phyloP scores from a whole-genome alignment of 768 basidiomycete genomes.

The Psilocybe cubensis region DNA sequence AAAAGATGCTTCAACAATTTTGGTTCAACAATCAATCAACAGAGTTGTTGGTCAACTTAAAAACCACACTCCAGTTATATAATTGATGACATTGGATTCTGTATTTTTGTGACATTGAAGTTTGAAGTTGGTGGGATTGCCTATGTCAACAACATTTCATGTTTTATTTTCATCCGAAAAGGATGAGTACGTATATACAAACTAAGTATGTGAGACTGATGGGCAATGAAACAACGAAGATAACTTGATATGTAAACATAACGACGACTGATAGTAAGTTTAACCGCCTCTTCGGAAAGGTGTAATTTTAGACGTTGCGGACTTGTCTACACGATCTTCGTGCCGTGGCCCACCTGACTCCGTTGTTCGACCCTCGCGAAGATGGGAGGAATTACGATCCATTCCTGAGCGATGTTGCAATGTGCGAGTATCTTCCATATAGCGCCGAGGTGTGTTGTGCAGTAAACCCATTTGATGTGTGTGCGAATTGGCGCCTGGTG shows the following conservation, averaged over 20 bases:
- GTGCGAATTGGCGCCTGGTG: conserved; percentile 41
- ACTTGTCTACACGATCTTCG: neutral
- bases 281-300: neutral
- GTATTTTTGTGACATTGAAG: no score
- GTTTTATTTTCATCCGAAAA: no score
- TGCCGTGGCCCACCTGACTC: neutral
- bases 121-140: no score
- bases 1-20: no score
- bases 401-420: neutral
- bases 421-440: conserved; percentile 10
- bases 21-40: no score
- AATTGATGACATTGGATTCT: no score
- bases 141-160: no score
- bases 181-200: no score
- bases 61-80: no score
- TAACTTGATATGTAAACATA: neutral
- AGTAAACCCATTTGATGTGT: conserved; percentile 8
- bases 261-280: neutral
- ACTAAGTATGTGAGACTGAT: no score
- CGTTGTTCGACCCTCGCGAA: neutral
- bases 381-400: neutral
- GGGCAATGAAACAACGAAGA: neutral
- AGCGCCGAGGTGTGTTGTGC: conserved; percentile 23
- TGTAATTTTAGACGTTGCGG: neutral
- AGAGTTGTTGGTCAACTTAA: no score